A percentile compares a stretch with the other conserved stretches of the same genome.
phyloP scores from a whole-genome alignment of 257 asterid genomes.

The Pogostemon cablin region DNA sequence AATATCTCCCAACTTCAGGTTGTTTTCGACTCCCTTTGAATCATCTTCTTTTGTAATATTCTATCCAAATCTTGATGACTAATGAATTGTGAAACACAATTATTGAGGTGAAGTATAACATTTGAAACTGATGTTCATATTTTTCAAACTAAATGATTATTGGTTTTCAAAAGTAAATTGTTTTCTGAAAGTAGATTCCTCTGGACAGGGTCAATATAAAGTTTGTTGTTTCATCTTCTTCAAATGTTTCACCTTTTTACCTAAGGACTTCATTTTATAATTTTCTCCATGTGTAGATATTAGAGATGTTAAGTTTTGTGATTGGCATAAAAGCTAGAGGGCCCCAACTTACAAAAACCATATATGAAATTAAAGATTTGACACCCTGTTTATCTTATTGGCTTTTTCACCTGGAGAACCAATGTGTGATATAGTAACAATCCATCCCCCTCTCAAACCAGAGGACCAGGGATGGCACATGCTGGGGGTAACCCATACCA shows the following conservation, averaged over 20 bases:
- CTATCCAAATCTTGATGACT: background rate
- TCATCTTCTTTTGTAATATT: background rate
- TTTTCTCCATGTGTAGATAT: background rate
- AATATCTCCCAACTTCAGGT: background rate
- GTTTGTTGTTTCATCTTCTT: slow-evolving; percentile 6
- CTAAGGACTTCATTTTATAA: background rate
- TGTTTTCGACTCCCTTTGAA: background rate
- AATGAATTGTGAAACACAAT: slow-evolving; percentile 4
- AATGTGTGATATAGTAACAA: no score
- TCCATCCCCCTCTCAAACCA: no score
- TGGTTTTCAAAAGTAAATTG: background rate
- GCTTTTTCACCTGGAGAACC: no score
- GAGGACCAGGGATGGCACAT: no score
- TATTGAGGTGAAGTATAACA: background rate
- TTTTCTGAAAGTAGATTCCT: background rate
- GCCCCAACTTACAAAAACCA: no score
- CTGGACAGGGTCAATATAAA: background rate
- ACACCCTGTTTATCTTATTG: no score
- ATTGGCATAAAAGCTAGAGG: no score
- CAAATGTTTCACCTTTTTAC: slow-evolving; percentile 1
- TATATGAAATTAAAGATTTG: no score
- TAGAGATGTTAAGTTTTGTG: no score
- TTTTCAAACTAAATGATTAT: slow-evolving; percentile 2
- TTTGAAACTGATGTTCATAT: background rate
- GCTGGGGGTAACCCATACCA: no score